phyloP scores from a whole-genome alignment of 129 eudicot genomes.

The Apium graveolens region DNA sequence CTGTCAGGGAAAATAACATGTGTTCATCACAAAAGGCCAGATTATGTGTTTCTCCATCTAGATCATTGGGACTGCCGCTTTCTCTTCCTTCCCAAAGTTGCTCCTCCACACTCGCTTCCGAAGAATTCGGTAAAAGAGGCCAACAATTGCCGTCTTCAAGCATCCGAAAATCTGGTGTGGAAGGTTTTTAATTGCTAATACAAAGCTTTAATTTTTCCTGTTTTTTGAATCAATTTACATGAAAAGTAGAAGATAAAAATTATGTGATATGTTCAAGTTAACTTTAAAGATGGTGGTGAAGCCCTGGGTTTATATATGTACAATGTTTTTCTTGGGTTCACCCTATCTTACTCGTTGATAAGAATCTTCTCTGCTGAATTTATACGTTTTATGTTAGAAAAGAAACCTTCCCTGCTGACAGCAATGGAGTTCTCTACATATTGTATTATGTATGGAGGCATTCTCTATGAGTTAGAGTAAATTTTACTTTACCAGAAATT shows the following conservation, averaged over 20 bases:
- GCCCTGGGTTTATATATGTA: conserved; percentile 36
- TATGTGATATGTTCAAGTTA: conserved; percentile 21
- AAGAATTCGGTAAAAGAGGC: conserved; percentile 56
- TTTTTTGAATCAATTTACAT: conserved; percentile 23
- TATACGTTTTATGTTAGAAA: not conserved
- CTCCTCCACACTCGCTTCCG: conserved; percentile 49
- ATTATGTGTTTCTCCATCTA: conserved; percentile 28
- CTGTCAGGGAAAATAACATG: conserved; percentile 57
- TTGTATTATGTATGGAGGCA: not conserved
- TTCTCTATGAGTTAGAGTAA: not conserved
- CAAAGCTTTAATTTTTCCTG: conserved; percentile 20
- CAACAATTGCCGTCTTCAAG: conserved; percentile 46
- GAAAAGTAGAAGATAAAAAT: conserved; percentile 31
- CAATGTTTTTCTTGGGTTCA: not conserved
- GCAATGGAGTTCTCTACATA: not conserved
- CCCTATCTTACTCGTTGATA: not conserved
- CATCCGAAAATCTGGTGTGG: conserved; percentile 47
- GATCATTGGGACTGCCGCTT: conserved; percentile 31
- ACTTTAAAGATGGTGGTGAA: conserved; percentile 18
- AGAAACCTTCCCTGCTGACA: not conserved
- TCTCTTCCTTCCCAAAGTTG: conserved; percentile 53
- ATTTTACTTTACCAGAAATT: no score
- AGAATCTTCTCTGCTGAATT: not conserved
- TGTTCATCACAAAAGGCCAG: conserved; percentile 36
- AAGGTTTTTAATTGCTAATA: conserved; percentile 76